These are phyloP conservation scores for Dryas integrifolia DNA, from an alignment of 331 rosid genomes.

Conservation along the genomic window DNA sequence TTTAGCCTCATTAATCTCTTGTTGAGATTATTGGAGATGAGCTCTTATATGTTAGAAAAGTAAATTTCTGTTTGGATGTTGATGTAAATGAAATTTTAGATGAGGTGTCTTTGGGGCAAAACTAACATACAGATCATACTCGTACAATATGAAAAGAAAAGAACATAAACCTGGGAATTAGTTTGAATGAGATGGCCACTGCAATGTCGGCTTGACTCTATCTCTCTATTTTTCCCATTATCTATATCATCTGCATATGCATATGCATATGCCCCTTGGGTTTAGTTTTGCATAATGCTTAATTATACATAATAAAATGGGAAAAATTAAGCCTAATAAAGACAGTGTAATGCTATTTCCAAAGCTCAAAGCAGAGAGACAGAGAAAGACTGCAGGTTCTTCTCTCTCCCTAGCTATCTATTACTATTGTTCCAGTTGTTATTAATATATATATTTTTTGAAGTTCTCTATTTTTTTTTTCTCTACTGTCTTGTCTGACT, in stretches of 20 bases:
- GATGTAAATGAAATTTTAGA: too few species aligned
- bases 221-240: slow-evolving; percentile 11
- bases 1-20: too few species aligned
- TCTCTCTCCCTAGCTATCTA: not conserved
- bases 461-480: slow-evolving; percentile 8
- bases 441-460: too few species aligned
- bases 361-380: slow-evolving; percentile 50
- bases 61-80: too few species aligned
- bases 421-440: too few species aligned
- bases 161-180: slow-evolving; percentile 10
- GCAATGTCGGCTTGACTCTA: slow-evolving; percentile 38
- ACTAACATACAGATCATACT: not conserved
- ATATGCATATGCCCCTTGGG: slow-evolving; percentile 1
- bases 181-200: slow-evolving; percentile 32
- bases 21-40: too few species aligned
- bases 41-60: too few species aligned
- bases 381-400: slow-evolving; percentile 50
- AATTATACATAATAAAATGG: not conserved
- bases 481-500: slow-evolving; percentile 83
- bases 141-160: not conserved
- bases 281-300: not conserved
- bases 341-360: slow-evolving; percentile 41
- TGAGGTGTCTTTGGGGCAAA: too few species aligned
- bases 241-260: not conserved
- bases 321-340: slow-evolving; percentile 11